Percentiles rank a stretch among this genome's conserved stretches.
Conservation (phyloP, 257 asterid species). For the Eustoma russellianum region DNA sequence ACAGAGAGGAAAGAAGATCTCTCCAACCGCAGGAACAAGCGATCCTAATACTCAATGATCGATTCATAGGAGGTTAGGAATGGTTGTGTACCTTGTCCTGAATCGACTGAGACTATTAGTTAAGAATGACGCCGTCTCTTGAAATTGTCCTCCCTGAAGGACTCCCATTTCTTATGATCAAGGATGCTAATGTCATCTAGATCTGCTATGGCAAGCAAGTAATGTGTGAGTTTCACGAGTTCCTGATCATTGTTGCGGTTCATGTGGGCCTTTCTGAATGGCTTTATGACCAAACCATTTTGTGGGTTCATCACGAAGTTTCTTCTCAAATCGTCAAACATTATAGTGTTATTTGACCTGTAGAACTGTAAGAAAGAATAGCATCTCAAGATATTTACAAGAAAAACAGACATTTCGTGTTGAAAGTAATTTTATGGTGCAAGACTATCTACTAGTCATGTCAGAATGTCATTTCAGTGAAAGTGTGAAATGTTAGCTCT, state of each 20-base stretch:
- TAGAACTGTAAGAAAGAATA: slow-evolving; percentile 47
- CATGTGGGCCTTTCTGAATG: slow-evolving; percentile 74
- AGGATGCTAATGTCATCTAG: slow-evolving; percentile 71
- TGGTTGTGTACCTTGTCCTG: background rate
- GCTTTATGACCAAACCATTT: slow-evolving; percentile 74
- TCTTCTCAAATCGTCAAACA: slow-evolving; percentile 89
- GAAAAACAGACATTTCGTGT: background rate
- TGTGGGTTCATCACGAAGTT: slow-evolving; percentile 96
- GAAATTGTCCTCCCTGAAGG: slow-evolving; percentile 40
- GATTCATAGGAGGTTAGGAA: background rate
- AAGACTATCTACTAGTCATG: background rate
- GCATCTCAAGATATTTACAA: slow-evolving; percentile 3
- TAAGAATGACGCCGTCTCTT: slow-evolving; percentile 69
- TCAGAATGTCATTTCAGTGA: no score
- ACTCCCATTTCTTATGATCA: slow-evolving; percentile 81
- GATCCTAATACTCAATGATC: no score
- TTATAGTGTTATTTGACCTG: slow-evolving; percentile 67
- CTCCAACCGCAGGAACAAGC: no score
- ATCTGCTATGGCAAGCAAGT: slow-evolving; percentile 77
- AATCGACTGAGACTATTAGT: background rate
- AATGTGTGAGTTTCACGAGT: slow-evolving; percentile 79
- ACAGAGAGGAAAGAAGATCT: no score
- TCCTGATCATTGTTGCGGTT: slow-evolving; percentile 68
- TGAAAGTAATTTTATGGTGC: background rate
- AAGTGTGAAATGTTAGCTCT: no score